phyloP scores from a whole-genome alignment of 371 early-diverging fungal genomes.

The Mortierella sp. region DNA sequence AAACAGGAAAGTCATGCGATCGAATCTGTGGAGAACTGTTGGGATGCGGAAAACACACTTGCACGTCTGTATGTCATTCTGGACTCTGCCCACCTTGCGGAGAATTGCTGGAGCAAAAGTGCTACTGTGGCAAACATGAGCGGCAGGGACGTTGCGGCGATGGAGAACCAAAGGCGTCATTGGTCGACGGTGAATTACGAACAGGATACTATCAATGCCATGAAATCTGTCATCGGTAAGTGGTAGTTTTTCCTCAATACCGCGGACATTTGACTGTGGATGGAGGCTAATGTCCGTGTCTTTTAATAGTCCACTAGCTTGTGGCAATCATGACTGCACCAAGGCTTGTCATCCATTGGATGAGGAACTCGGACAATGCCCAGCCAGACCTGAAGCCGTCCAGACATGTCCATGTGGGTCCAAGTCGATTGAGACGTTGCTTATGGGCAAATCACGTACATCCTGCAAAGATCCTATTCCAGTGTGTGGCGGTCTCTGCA shows the following conservation, averaged over 20 bases:
- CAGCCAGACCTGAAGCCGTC: slow-evolving; percentile 72
- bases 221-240: slow-evolving; percentile 66
- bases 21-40: slow-evolving; percentile 75
- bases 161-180: slow-evolving; percentile 54
- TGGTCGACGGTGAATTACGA: slow-evolving; percentile 21
- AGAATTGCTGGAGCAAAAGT: slow-evolving; percentile 63
- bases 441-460: slow-evolving; percentile 58
- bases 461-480: slow-evolving; percentile 84
- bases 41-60: slow-evolving; percentile 78
- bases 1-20: slow-evolving; percentile 70
- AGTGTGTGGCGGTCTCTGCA: slow-evolving; percentile 76
- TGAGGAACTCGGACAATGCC: slow-evolving; percentile 69
- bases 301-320: slow-evolving; percentile 62
- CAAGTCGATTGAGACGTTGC: slow-evolving; percentile 44
- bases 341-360: slow-evolving; percentile 76
- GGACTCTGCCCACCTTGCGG: slow-evolving; percentile 78
- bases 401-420: slow-evolving; percentile 87
- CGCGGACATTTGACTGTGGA: not conserved
- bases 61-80: slow-evolving; percentile 72
- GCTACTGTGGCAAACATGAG: slow-evolving; percentile 77
- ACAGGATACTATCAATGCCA: slow-evolving; percentile 73
- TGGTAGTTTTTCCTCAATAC: not conserved
- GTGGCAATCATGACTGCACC: slow-evolving; percentile 83
- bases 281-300: too few relatives aligned
- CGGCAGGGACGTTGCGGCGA: slow-evolving; percentile 69